Conservation (phyloP, 129 eudicot genomes). For the Daucus carota region DNA sequence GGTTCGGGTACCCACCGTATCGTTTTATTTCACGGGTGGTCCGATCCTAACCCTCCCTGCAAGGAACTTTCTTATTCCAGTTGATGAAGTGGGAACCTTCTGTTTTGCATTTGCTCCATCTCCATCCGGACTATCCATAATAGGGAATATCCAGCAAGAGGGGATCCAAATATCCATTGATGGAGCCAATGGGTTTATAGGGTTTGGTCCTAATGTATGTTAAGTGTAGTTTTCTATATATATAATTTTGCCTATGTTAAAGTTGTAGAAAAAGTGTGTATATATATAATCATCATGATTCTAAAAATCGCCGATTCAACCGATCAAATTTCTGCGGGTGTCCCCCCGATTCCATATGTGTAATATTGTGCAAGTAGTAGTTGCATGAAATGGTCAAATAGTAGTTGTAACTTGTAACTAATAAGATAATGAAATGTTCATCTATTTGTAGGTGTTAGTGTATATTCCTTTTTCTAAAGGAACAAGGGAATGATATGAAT, state of each 20-base stretch:
- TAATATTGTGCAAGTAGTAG: background rate
- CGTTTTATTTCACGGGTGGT: slow-evolving; percentile 68
- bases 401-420: no score
- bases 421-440: no score
- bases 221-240: slow-evolving; percentile 5
- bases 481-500: background rate
- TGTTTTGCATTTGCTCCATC: slow-evolving; percentile 95
- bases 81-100: slow-evolving; percentile 68
- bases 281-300: no score
- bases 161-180: slow-evolving; percentile 84
- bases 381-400: background rate
- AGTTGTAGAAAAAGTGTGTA: slow-evolving; percentile 10
- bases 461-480: background rate
- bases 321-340: no score
- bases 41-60: slow-evolving; percentile 84
- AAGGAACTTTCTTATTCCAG: slow-evolving; percentile 68
- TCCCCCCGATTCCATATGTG: background rate
- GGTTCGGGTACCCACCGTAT: slow-evolving; percentile 80
- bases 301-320: no score
- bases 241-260: slow-evolving; percentile 11
- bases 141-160: slow-evolving; percentile 95
- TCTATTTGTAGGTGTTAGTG: background rate
- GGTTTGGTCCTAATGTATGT: slow-evolving; percentile 87
- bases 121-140: slow-evolving; percentile 62
- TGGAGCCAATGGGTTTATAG: slow-evolving; percentile 60